phyloP scores from a whole-genome alignment of 164 flowering plant genomes.

The Cinnamomum chago region DNA sequence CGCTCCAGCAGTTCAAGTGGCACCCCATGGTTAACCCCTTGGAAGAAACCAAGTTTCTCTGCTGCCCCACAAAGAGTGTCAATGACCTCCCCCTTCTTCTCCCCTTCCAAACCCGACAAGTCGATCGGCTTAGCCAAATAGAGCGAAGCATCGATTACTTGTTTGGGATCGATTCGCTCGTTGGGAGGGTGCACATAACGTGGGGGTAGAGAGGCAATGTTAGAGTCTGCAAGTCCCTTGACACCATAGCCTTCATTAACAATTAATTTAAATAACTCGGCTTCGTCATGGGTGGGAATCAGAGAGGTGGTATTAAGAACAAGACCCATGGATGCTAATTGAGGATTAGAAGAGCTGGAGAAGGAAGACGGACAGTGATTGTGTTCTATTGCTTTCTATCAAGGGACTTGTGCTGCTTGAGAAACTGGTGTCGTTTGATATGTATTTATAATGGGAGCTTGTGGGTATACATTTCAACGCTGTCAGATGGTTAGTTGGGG shows the following conservation, averaged over 20 bases:
- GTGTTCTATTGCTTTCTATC: too few species aligned
- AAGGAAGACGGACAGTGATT: neutral
- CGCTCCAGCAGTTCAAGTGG: conserved; percentile 10
- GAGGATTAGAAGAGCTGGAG: neutral
- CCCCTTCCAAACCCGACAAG: conserved; percentile 12
- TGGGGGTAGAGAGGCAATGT: conserved; percentile 8
- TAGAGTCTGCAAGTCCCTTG: conserved; percentile 17
- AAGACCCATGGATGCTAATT: conserved; percentile 6
- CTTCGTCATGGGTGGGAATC: neutral
- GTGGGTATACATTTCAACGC: too few species aligned
- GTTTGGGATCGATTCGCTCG: conserved; percentile 13
- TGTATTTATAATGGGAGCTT: too few species aligned
- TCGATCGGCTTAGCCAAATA: conserved; percentile 16
- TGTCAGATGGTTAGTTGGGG: too few species aligned
- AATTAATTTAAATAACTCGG: conserved; percentile 12
- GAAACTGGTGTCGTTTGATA: too few species aligned
- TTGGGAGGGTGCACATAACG: conserved; percentile 18
- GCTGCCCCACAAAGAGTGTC: conserved; percentile 12
- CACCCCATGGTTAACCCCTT: conserved; percentile 25
- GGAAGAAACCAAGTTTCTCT: conserved; percentile 16
- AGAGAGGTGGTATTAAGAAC: neutral
- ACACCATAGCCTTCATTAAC: conserved; percentile 18
- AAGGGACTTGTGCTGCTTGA: too few species aligned
- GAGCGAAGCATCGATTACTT: conserved; percentile 12
- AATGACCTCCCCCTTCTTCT: conserved; percentile 6